phyloP scores from a whole-genome alignment of 1,284 basidiomycete genomes.

The Hypsizygus ulmarius region DNA sequence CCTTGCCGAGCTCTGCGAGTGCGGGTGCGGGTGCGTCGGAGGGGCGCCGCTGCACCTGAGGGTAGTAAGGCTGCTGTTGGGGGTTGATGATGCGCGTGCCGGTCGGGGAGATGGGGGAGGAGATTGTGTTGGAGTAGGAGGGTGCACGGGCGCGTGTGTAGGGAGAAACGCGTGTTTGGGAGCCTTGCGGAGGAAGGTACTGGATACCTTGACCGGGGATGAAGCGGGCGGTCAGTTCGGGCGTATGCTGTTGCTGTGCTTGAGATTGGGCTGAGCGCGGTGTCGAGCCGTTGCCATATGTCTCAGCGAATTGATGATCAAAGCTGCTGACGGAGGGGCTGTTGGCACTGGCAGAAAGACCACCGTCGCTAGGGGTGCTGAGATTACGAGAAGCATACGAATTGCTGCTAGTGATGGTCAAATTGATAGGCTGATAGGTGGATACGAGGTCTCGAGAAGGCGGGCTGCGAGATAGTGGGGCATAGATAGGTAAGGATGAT shows the following conservation, averaged over 20 bases:
- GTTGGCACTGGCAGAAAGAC: slow-evolving; percentile 38
- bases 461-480: slow-evolving; percentile 63
- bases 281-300: slow-evolving; percentile 27
- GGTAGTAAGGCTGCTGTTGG: slow-evolving; percentile 41
- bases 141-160: slow-evolving; percentile 38
- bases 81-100: slow-evolving; percentile 42
- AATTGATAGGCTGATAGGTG: slow-evolving; percentile 56
- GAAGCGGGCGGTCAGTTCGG: slow-evolving; percentile 51
- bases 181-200: slow-evolving; percentile 44
- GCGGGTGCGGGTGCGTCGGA: slow-evolving; percentile 46
- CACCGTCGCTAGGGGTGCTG: slow-evolving; percentile 59
- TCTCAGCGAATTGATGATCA: slow-evolving; percentile 40
- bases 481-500: slow-evolving; percentile 67
- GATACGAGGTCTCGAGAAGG: slow-evolving; percentile 53
- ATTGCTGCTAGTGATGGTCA: slow-evolving; percentile 45
- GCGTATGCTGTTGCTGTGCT: slow-evolving; percentile 27
- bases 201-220: slow-evolving; percentile 66
- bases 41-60: slow-evolving; percentile 43
- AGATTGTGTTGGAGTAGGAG: slow-evolving; percentile 32
- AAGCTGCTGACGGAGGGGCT: slow-evolving; percentile 39
- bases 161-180: slow-evolving; percentile 15
- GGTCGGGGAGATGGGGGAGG: slow-evolving; percentile 48
- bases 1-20: slow-evolving; percentile 80
- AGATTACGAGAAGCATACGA: slow-evolving; percentile 48
- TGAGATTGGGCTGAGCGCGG: slow-evolving; percentile 19